A percentile compares a stretch with the other conserved stretches of the same genome.
Evolutionary conservation across 2,329 filamentous ascomycete genomes (phyloP).

Genomic region (Ascochyta clinopodiicola): DNA sequence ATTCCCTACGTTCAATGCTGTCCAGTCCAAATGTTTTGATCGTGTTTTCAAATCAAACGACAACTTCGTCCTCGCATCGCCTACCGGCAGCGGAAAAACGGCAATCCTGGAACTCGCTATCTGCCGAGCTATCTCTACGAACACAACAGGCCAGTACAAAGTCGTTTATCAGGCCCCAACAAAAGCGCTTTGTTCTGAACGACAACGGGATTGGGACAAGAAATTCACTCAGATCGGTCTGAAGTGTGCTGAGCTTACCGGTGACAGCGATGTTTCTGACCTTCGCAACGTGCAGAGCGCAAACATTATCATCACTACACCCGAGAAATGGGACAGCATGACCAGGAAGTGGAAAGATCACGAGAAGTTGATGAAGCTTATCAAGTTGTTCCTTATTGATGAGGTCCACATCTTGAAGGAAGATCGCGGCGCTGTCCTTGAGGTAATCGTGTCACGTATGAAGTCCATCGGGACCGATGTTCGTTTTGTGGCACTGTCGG

Average conservation of each 20-base stretch:
- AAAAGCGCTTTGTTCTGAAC: conserved; percentile 80
- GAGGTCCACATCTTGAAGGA: conserved; percentile 89
- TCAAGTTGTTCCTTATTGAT: conserved; percentile 83
- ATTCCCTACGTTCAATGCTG: conserved; percentile 78
- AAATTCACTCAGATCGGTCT: conserved; percentile 75
- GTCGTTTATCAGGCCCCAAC: conserved; percentile 86
- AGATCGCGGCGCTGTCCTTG: conserved; percentile 76
- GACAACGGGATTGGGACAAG: conserved; percentile 75
- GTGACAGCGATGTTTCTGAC: conserved; percentile 74
- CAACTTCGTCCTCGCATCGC: conserved; percentile 81
- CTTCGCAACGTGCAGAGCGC: conserved; percentile 73
- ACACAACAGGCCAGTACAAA: conserved; percentile 70
- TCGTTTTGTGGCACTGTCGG: conserved; percentile 81
- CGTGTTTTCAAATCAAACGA: conserved; percentile 70
- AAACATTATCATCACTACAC: conserved; percentile 84
- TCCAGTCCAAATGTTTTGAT: conserved; percentile 80
- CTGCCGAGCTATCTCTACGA: conserved; percentile 69
- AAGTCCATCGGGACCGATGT: conserved; percentile 78
- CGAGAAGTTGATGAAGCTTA: conserved; percentile 72
- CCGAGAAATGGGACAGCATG: conserved; percentile 91
- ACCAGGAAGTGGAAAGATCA: conserved; percentile 88
- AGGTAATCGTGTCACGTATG: conserved; percentile 87
- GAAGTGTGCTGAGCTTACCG: conserved; percentile 78
- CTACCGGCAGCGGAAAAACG: conserved; percentile 87
- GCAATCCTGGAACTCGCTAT: conserved; percentile 82